Evolutionary conservation across 805 yeast species (phyloP).

Genomic region (Metschnikowia lunata): DNA sequence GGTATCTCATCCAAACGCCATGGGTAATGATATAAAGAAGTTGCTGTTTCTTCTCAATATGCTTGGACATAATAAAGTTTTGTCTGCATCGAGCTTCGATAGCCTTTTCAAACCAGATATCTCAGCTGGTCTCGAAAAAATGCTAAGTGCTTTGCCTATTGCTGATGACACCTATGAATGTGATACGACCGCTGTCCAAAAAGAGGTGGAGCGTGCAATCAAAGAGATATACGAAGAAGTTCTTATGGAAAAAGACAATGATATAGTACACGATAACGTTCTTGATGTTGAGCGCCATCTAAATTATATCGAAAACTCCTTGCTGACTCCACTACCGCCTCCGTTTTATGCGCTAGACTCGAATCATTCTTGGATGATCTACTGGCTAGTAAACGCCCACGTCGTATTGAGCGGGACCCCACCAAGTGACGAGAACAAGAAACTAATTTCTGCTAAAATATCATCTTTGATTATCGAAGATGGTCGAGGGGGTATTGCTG

Average conservation of each 20-base stretch:
- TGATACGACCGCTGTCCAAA: constrained; percentile 36
- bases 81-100: constrained; percentile 14
- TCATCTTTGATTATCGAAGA: constrained; percentile 23
- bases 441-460: constrained; percentile 22
- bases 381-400: constrained; percentile 67
- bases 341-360: constrained; percentile 66
- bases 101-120: constrained; percentile 12
- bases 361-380: constrained; percentile 86
- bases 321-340: constrained; percentile 45
- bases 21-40: constrained; percentile 8
- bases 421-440: constrained; percentile 3
- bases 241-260: constrained; percentile 10
- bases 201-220: constrained; percentile 26
- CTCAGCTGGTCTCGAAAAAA: constrained; percentile 3
- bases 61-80: constrained; percentile 3
- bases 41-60: constrained; percentile 9
- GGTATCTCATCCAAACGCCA: constrained; percentile 4
- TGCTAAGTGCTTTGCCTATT: constrained; percentile 13
- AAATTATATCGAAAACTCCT: constrained; percentile 38
- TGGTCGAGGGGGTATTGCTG: constrained; percentile 64
- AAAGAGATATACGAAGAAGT: constrained; percentile 26
- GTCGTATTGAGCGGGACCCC: constrained; percentile 15
- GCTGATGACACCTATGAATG: constrained; percentile 23
- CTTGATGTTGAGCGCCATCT: constrained; percentile 34
- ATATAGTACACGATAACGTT: constrained; percentile 7